Percentiles rank a stretch among this genome's conserved stretches.
phyloP scores from a whole-genome alignment of 1,284 basidiomycete genomes.

The Microbotryomycetes sp. region DNA sequence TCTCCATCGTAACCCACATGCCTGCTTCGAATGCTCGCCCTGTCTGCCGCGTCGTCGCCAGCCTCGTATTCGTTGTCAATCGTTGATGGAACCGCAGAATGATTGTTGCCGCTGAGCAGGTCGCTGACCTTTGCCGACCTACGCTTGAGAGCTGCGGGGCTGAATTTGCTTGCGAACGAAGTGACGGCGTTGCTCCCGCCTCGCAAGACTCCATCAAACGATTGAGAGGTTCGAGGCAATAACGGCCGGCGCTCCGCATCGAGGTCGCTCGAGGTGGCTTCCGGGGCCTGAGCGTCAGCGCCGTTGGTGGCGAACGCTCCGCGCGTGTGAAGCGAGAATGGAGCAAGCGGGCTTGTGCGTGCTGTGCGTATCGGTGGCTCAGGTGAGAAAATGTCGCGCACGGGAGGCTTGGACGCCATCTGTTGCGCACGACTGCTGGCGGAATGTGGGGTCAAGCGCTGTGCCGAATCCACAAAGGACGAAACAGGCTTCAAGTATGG shows the following conservation, averaged over 20 bases:
- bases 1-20: conserved; percentile 31
- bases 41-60: background rate
- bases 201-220: background rate
- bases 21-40: background rate
- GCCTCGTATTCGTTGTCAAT: background rate
- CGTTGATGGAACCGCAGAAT: background rate
- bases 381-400: background rate
- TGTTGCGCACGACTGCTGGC: no score
- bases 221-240: background rate
- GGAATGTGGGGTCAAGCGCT: no score
- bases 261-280: background rate
- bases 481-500: no score
- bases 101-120: conserved; percentile 16
- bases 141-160: conserved; percentile 12
- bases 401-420: background rate
- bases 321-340: background rate
- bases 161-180: conserved; percentile 1
- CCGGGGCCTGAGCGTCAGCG: background rate
- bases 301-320: background rate
- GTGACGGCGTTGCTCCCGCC: background rate
- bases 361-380: background rate
- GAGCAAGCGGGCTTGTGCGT: background rate
- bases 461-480: no score
- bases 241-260: background rate
- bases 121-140: conserved; percentile 18